These are phyloP conservation scores for Kwoniella heveanensis DNA, from an alignment of 768 basidiomycete genomes.

Conservation along the genomic window DNA sequence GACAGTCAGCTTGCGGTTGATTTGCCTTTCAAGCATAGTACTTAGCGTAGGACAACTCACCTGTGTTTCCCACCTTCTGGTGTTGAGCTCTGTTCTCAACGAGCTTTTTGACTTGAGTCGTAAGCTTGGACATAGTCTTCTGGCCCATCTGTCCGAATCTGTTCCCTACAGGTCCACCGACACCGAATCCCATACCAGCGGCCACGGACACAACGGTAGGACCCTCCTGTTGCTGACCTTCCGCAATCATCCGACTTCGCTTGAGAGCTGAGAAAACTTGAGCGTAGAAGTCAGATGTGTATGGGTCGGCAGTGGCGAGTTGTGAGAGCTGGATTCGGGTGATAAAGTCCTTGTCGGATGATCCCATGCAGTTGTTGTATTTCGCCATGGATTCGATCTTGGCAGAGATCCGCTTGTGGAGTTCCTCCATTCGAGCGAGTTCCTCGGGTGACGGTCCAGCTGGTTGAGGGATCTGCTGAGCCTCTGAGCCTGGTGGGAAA, in stretches of 20 bases:
- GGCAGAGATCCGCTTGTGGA: conserved; percentile 41
- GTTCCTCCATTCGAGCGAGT: conserved; percentile 30
- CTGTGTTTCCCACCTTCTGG: conserved; percentile 35
- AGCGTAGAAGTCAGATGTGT: conserved; percentile 97
- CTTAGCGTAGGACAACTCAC: conserved; percentile 17
- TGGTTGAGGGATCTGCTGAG: background rate
- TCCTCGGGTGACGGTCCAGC: conserved; percentile 37
- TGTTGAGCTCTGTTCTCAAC: conserved; percentile 72
- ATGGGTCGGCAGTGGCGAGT: conserved; percentile 94
- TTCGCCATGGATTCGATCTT: conserved; percentile 53
- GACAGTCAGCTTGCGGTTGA: too few species aligned
- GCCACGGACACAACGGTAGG: conserved; percentile 77
- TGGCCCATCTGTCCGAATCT: conserved; percentile 46
- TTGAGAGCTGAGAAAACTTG: conserved; percentile 88
- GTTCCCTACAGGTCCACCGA: conserved; percentile 60
- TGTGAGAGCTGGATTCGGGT: conserved; percentile 98
- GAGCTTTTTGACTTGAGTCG: conserved; percentile 84
- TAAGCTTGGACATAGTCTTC: conserved; percentile 57
- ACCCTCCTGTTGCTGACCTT: conserved; percentile 60
- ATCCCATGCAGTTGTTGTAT: conserved; percentile 57
- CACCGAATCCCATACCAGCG: conserved; percentile 74
- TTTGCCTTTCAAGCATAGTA: background rate
- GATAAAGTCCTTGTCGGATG: conserved; percentile 93
- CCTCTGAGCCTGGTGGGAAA: conserved; percentile 20
- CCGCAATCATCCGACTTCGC: conserved; percentile 68